Conservation (phyloP, 306 rosid species). For the Herpetospermum pedunculosum region DNA sequence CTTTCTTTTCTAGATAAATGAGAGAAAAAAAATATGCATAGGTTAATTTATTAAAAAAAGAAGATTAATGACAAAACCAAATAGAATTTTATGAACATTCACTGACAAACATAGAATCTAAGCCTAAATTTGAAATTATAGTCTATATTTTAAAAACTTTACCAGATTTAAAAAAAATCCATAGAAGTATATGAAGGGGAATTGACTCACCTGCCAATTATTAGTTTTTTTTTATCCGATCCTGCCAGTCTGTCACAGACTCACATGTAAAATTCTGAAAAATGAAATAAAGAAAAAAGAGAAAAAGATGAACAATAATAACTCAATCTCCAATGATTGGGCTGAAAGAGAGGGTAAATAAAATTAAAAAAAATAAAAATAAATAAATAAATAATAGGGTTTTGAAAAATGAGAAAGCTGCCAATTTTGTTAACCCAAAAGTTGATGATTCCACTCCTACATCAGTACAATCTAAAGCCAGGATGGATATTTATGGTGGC, state of each 20-base stretch:
- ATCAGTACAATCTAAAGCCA: background rate
- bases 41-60: too few species aligned
- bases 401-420: background rate
- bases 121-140: background rate
- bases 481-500: too few species aligned
- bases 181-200: background rate
- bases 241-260: background rate
- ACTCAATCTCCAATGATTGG: slow-evolving; percentile 7
- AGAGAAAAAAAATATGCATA: too few species aligned
- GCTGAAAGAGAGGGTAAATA: background rate
- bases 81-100: too few species aligned
- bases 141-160: background rate
- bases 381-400: background rate
- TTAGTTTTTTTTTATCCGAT: background rate
- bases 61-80: too few species aligned
- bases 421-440: background rate
- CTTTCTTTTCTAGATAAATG: too few species aligned
- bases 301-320: background rate
- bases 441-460: slow-evolving; percentile 1
- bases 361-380: background rate
- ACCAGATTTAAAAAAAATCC: background rate
- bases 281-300: background rate
- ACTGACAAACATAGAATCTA: background rate
- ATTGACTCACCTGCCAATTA: background rate
- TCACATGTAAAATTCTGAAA: background rate